Evolutionary conservation across 176 grass and related monocot genomes (phyloP).

Genomic region (Typha latifolia): DNA sequence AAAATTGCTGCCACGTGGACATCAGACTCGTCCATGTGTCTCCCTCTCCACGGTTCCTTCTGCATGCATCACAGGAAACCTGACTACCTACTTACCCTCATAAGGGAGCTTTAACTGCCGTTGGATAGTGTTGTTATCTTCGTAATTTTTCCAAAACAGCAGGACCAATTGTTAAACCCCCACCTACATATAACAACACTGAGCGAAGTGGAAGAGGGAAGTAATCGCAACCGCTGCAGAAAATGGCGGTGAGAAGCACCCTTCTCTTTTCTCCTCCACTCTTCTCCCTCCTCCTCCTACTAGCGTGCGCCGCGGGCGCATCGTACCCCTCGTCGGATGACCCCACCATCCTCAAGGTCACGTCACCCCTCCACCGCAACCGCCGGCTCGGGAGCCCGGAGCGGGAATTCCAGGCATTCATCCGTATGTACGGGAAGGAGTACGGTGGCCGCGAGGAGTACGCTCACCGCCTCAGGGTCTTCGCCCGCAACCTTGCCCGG

Average conservation of each 20-base stretch:
- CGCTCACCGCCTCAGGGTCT: slow-evolving; percentile 47
- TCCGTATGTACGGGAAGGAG: slow-evolving; percentile 26
- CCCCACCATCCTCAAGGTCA: neutral
- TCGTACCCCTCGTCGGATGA: neutral
- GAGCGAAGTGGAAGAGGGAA: neutral
- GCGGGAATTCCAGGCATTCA: slow-evolving; percentile 31
- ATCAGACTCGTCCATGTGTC: neutral
- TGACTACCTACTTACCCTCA: neutral
- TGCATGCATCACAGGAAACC: neutral
- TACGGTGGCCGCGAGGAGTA: slow-evolving; percentile 60
- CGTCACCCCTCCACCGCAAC: neutral
- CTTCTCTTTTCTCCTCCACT: neutral
- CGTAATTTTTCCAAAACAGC: neutral
- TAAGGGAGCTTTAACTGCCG: neutral
- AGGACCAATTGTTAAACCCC: neutral
- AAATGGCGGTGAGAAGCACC: neutral
- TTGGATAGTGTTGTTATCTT: neutral
- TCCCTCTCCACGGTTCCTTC: neutral
- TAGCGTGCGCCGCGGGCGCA: neutral
- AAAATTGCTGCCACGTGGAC: neutral
- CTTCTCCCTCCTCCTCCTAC: neutral
- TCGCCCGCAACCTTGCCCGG: slow-evolving; percentile 65
- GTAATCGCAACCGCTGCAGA: neutral
- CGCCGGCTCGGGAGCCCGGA: slow-evolving; percentile 15
- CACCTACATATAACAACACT: neutral